Conservation (phyloP, 495 filamentous ascomycete genomes). For the Parathielavia appendiculata region DNA sequence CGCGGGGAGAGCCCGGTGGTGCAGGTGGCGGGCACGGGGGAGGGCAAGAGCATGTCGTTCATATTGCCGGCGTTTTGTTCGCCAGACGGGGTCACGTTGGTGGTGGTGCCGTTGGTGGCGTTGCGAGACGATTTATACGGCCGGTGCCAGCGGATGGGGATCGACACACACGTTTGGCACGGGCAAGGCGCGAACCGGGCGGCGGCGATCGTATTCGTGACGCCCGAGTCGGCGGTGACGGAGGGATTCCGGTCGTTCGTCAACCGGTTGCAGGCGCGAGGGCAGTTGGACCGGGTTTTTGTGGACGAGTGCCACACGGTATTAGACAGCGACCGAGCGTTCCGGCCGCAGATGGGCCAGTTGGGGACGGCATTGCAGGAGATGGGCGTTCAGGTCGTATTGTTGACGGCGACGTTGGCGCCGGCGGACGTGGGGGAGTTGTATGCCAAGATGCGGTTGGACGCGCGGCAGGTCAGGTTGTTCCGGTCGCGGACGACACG, state of each 20-base stretch:
- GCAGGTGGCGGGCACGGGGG: not conserved
- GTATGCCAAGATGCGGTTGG: too few species aligned
- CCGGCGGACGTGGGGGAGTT: too few species aligned
- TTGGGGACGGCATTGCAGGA: too few species aligned
- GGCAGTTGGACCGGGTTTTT: not conserved
- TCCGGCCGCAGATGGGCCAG: not conserved
- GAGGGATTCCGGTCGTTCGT: not conserved
- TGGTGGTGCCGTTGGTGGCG: conserved; percentile 3
- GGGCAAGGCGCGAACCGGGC: not conserved
- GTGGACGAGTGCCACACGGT: conserved; percentile 4
- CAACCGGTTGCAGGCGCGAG: not conserved
- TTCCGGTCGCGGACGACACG: too few species aligned
- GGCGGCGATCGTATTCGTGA: not conserved
- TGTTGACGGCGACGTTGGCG: too few species aligned
- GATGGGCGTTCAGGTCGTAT: too few species aligned
- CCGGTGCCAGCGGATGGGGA: not conserved
- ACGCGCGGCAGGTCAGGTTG: too few species aligned
- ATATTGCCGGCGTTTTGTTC: conserved; percentile 1
- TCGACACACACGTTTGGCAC: not conserved
- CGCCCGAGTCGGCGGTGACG: not conserved
- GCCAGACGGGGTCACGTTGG: not conserved
- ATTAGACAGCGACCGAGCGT: not conserved
- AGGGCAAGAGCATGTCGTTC: conserved; percentile 2
- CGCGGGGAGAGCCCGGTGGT: not conserved
- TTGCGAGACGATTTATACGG: not conserved